Conservation (phyloP, 345 rosid species). For the Hypericum androsaemum region DNA sequence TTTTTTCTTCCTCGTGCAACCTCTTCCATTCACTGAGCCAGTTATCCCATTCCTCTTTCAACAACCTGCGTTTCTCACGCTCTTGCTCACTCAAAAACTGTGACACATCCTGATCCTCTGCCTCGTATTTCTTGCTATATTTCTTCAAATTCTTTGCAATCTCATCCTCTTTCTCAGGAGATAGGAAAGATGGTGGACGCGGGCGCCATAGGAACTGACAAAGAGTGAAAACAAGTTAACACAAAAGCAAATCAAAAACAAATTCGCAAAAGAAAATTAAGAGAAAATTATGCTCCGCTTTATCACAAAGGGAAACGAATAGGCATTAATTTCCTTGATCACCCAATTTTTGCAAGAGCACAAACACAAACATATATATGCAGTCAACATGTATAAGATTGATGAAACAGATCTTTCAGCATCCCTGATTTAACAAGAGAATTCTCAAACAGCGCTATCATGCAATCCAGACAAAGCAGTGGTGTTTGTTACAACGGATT, state of each 20-base stretch:
- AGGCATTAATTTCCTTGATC: too few species aligned
- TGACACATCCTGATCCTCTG: constrained; percentile 89
- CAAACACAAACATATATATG: too few species aligned
- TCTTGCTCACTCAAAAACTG: constrained; percentile 77
- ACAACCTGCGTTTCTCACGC: constrained; percentile 61
- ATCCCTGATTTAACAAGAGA: too few species aligned
- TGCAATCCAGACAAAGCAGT: too few species aligned
- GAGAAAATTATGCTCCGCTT: too few species aligned
- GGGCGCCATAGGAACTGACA: constrained; percentile 79
- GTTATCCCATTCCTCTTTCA: constrained; percentile 91
- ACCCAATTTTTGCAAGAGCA: too few species aligned
- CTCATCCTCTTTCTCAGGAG: constrained; percentile 83
- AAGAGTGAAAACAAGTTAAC: not conserved
- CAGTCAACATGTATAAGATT: too few species aligned
- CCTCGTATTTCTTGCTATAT: constrained; percentile 85
- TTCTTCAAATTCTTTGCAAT: constrained; percentile 82
- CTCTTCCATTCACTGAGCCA: constrained; percentile 66
- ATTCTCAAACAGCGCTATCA: too few species aligned
- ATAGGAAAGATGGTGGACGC: constrained; percentile 73
- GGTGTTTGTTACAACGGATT: too few species aligned
- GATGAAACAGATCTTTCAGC: too few species aligned
- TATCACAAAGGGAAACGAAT: too few species aligned
- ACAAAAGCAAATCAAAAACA: not conserved
- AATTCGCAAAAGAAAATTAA: not conserved
- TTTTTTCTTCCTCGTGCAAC: constrained; percentile 55